These are phyloP conservation scores for Metschnikowia anglica DNA, from an alignment of 805 yeast genomes.

Conservation along the genomic window DNA sequence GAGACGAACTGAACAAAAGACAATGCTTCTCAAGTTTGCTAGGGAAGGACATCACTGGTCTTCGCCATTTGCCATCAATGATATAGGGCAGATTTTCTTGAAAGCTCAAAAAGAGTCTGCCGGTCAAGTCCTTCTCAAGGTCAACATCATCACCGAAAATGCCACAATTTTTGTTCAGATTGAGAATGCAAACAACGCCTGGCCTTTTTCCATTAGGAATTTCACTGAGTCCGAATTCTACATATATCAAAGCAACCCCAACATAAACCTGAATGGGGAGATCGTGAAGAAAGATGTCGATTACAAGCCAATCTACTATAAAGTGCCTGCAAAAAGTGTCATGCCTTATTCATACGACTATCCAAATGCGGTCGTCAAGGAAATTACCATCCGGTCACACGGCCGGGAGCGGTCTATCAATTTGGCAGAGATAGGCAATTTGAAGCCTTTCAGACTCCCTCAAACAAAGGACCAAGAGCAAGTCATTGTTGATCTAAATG, in stretches of 20 bases:
- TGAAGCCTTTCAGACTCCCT: slow-evolving; percentile 81
- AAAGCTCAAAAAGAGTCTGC: slow-evolving; percentile 63
- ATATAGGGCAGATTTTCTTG: slow-evolving; percentile 77
- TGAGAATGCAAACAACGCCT: slow-evolving; percentile 65
- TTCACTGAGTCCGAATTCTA: slow-evolving; percentile 85
- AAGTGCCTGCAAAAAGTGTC: slow-evolving; percentile 83
- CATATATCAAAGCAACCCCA: slow-evolving; percentile 84
- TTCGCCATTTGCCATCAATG: slow-evolving; percentile 80
- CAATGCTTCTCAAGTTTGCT: slow-evolving; percentile 56
- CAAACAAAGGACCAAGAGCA: slow-evolving; percentile 38
- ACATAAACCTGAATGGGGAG: slow-evolving; percentile 60
- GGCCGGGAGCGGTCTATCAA: slow-evolving; percentile 77
- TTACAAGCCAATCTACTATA: slow-evolving; percentile 77
- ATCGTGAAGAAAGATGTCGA: slow-evolving; percentile 47
- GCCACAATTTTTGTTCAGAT: slow-evolving; percentile 79
- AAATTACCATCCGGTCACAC: slow-evolving; percentile 67
- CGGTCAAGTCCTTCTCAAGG: slow-evolving; percentile 68
- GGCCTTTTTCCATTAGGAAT: slow-evolving; percentile 94
- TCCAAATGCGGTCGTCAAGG: slow-evolving; percentile 87
- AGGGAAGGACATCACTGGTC: slow-evolving; percentile 71
- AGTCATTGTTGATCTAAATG: slow-evolving; percentile 78
- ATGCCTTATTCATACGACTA: slow-evolving; percentile 99
- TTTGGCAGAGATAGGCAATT: slow-evolving; percentile 88
- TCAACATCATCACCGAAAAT: slow-evolving; percentile 73
- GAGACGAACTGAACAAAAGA: slow-evolving; percentile 56